phyloP scores from a whole-genome alignment of 2,329 filamentous ascomycete species.

The Ophiocordyceps camponoti-leonardi region DNA sequence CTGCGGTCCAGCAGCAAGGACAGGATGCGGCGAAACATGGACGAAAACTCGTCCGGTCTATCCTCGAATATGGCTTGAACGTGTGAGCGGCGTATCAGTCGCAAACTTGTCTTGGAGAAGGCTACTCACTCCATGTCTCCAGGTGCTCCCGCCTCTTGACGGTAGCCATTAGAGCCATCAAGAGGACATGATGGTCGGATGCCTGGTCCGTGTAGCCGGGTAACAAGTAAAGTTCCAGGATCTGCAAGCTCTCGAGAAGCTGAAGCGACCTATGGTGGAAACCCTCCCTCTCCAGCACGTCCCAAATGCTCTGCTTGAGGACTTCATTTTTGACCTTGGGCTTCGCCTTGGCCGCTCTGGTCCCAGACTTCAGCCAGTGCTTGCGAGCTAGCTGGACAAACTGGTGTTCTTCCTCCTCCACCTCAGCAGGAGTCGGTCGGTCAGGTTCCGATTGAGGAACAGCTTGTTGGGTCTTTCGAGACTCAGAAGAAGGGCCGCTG shows the following conservation, averaged over 20 bases:
- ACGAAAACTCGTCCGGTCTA: conserved; percentile 67
- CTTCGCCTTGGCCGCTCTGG: conserved; percentile 44
- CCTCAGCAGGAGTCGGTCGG: conserved; percentile 41
- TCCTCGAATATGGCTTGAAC: conserved; percentile 53
- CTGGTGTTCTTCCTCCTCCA: conserved; percentile 53
- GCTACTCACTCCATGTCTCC: conserved; percentile 59
- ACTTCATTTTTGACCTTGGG: conserved; percentile 68
- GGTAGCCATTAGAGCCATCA: conserved; percentile 73
- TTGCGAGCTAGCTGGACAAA: conserved; percentile 67
- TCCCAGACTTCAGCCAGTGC: conserved; percentile 61
- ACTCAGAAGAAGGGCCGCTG: conserved; percentile 23
- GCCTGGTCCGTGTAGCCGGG: conserved; percentile 77
- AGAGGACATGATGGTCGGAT: conserved; percentile 79
- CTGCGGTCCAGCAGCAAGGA: conserved; percentile 67
- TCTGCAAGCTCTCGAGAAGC: conserved; percentile 76
- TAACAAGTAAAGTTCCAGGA: conserved; percentile 90
- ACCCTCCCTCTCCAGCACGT: conserved; percentile 62
- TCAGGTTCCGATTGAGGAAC: conserved; percentile 21
- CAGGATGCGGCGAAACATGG: conserved; percentile 73
- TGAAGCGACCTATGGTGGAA: conserved; percentile 66
- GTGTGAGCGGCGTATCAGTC: conserved; percentile 4
- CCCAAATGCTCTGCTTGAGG: conserved; percentile 79
- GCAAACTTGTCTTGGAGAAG: neutral
- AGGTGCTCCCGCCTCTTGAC: conserved; percentile 78
- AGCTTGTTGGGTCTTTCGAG: conserved; percentile 15